A percentile compares a stretch with the other conserved stretches of the same genome.
Evolutionary conservation across 164 flowering plant species (phyloP).

Genomic region (Annona squamosa): DNA sequence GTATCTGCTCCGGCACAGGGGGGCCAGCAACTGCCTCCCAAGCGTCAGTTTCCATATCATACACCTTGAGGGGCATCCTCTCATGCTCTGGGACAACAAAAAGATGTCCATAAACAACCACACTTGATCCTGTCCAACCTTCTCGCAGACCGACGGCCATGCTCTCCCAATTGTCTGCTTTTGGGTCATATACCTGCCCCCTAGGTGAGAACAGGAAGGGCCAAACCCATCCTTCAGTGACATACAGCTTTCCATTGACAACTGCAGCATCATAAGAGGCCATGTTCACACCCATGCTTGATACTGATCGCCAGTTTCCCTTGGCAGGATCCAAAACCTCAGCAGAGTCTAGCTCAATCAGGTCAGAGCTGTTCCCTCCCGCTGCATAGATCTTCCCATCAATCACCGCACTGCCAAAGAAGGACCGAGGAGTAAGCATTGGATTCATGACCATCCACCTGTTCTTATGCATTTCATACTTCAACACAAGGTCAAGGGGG

Average conservation of each 20-base stretch:
- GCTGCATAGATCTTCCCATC: slow-evolving; percentile 58
- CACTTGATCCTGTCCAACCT: slow-evolving; percentile 73
- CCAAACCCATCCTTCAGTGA: slow-evolving; percentile 78
- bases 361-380: slow-evolving; percentile 51
- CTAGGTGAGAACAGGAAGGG: slow-evolving; percentile 55
- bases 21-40: slow-evolving; percentile 55
- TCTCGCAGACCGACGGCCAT: slow-evolving; percentile 56
- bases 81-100: slow-evolving; percentile 63
- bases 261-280: slow-evolving; percentile 59
- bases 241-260: slow-evolving; percentile 48
- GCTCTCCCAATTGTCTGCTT: slow-evolving; percentile 41
- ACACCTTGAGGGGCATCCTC: slow-evolving; percentile 53
- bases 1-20: slow-evolving; percentile 50
- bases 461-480: slow-evolving; percentile 46
- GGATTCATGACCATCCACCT: slow-evolving; percentile 60
- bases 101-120: slow-evolving; percentile 42
- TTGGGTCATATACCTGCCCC: slow-evolving; percentile 60
- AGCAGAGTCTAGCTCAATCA: slow-evolving; percentile 47
- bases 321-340: slow-evolving; percentile 44
- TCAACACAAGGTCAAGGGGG: slow-evolving; percentile 49
- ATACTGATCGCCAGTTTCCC: slow-evolving; percentile 42
- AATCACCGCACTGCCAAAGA: slow-evolving; percentile 50
- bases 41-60: slow-evolving; percentile 37
- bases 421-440: slow-evolving; percentile 55
- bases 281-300: slow-evolving; percentile 47